A percentile compares a stretch with the other conserved stretches of the same genome.
phyloP scores from a whole-genome alignment of 139 green algal genomes.

The Micractinium sp. region DNA sequence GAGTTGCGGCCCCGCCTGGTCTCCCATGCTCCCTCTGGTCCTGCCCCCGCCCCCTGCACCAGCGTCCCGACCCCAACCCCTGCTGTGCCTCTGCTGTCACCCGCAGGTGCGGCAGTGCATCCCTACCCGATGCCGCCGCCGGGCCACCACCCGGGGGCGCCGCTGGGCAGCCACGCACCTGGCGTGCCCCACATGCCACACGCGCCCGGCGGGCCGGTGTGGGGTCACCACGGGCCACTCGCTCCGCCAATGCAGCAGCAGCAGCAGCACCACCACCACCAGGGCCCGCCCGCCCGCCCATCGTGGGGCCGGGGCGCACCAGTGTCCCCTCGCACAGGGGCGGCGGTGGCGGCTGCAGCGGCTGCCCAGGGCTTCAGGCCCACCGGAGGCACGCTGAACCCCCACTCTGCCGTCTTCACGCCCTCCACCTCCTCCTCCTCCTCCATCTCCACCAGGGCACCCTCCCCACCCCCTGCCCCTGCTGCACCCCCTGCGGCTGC shows the following conservation, averaged over 20 bases:
- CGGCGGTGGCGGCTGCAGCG: not conserved
- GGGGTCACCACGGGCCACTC: not conserved
- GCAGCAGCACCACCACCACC: too few relatives aligned
- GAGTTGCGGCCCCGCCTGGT: too few relatives aligned
- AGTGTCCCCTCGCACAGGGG: not conserved
- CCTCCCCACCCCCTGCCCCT: not conserved
- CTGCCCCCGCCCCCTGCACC: too few relatives aligned
- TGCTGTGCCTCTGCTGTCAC: not conserved
- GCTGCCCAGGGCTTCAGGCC: not conserved
- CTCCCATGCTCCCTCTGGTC: too few relatives aligned
- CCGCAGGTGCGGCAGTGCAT: conserved; percentile 8
- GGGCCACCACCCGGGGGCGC: too few relatives aligned
- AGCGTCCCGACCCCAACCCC: too few relatives aligned
- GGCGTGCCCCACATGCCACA: not conserved
- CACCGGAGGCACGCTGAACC: not conserved
- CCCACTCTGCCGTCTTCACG: not conserved
- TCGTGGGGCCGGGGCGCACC: conserved; percentile 2
- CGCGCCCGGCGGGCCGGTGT: not conserved
- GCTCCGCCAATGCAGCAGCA: not conserved
- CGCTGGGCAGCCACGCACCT: too few relatives aligned
- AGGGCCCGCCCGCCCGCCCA: not conserved
- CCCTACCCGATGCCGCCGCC: not conserved
- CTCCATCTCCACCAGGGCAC: not conserved
- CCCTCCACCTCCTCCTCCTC: not conserved
- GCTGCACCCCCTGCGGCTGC: not conserved